Percentiles rank a stretch among this genome's conserved stretches.
These are phyloP conservation scores for Rhizophagus clarus DNA, from an alignment of 192 early-diverging fungal genomes.

Conservation along the genomic window DNA sequence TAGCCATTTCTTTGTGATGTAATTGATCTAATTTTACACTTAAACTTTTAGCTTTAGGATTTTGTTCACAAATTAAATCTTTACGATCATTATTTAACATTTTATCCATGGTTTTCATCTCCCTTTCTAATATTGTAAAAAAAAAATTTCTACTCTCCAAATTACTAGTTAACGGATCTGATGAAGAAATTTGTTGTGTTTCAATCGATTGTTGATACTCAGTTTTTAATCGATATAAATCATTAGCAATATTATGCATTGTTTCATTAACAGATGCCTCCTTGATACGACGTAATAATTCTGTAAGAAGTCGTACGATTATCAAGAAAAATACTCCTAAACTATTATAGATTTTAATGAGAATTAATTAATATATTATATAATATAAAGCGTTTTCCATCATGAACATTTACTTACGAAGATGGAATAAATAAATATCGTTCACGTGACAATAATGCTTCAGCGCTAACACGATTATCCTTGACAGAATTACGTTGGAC, in stretches of 20 bases:
- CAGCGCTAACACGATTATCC: background rate
- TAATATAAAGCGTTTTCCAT: too few relatives aligned
- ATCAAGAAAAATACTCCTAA: constrained; percentile 32
- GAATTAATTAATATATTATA: too few relatives aligned
- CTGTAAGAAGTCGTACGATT: constrained; percentile 40
- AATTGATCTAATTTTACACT: too few relatives aligned
- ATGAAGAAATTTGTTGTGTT: background rate
- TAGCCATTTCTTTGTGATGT: background rate
- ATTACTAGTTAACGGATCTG: background rate
- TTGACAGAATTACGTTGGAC: background rate
- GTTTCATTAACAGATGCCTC: constrained; percentile 32
- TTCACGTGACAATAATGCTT: background rate
- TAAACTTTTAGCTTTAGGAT: too few relatives aligned
- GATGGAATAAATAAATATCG: too few relatives aligned
- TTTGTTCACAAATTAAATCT: too few relatives aligned
- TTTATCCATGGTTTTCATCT: constrained; percentile 5
- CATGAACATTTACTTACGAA: too few relatives aligned
- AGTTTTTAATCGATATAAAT: background rate
- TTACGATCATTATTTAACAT: background rate
- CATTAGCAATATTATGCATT: background rate
- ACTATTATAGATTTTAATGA: background rate
- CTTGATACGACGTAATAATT: constrained; percentile 38
- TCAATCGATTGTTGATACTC: background rate
- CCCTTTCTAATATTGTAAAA: constrained; percentile 20
- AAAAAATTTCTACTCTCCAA: background rate